These are phyloP conservation scores for Syncephalis plumigaleata DNA, from an alignment of 371 early-diverging fungal species.

Conservation along the genomic window DNA sequence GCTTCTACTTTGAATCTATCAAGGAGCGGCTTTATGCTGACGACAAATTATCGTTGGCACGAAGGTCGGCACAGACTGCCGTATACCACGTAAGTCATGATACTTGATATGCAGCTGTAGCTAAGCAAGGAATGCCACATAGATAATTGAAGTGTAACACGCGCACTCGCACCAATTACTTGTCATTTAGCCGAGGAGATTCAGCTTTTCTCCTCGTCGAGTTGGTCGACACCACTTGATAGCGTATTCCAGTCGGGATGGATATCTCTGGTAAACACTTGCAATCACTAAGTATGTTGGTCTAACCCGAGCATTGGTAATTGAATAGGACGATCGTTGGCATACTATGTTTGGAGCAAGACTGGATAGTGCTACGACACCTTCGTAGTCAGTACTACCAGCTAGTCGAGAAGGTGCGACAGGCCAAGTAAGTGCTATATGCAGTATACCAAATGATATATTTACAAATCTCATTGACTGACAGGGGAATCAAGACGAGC, in stretches of 20 bases:
- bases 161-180: constrained; percentile 44
- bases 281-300: background rate
- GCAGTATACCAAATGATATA: too few relatives aligned
- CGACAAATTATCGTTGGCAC: too few relatives aligned
- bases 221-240: constrained; percentile 21
- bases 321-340: background rate
- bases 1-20: too few relatives aligned
- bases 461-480: too few relatives aligned
- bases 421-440: constrained; percentile 25
- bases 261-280: constrained; percentile 21
- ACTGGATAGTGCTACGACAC: constrained; percentile 32
- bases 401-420: constrained; percentile 43
- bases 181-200: constrained; percentile 68
- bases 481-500: too few relatives aligned
- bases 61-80: constrained; percentile 50
- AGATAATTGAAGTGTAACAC: constrained; percentile 43
- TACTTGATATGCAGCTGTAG: background rate
- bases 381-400: constrained; percentile 43
- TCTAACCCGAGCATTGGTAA: background rate
- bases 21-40: too few relatives aligned
- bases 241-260: constrained; percentile 45
- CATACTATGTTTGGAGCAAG: constrained; percentile 5
- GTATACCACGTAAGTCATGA: constrained; percentile 30
- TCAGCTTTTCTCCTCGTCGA: constrained; percentile 35
- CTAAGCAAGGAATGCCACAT: background rate